phyloP scores from a whole-genome alignment of 805 yeast species.

The Monosporozyma servazzii region DNA sequence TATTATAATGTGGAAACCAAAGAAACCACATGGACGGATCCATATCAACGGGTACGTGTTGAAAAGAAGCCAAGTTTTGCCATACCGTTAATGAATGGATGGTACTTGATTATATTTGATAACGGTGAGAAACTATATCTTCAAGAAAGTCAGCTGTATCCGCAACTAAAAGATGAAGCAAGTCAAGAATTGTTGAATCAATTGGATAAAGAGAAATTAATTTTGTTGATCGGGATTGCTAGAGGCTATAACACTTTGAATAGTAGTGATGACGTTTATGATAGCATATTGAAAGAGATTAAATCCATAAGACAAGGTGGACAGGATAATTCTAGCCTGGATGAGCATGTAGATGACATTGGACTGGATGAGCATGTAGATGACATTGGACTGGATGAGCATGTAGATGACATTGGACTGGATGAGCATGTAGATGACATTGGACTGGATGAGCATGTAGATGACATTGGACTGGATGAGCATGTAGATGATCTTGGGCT shows the following conservation, averaged over 20 bases:
- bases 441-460: not conserved
- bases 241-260: conserved; percentile 14
- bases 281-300: conserved; percentile 11
- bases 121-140: conserved; percentile 37
- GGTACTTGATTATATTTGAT: conserved; percentile 36
- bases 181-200: conserved; percentile 20
- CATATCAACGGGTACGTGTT: conserved; percentile 10
- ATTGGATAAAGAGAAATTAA: conserved; percentile 24
- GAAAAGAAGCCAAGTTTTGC: conserved; percentile 11
- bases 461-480: not conserved
- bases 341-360: not conserved
- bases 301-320: conserved; percentile 9
- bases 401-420: not conserved
- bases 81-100: conserved; percentile 23
- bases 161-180: conserved; percentile 25
- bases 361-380: not conserved
- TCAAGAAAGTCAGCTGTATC: conserved; percentile 20
- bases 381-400: not conserved
- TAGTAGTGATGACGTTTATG: conserved; percentile 10
- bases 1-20: conserved; percentile 33
- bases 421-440: not conserved
- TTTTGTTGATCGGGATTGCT: conserved; percentile 18
- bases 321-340: not conserved
- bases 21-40: conserved; percentile 33
- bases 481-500: not conserved